Base-by-base conservation (phyloP, 2,329 filamentous ascomycete genomes). In the Colletotrichum sp. region DNA sequence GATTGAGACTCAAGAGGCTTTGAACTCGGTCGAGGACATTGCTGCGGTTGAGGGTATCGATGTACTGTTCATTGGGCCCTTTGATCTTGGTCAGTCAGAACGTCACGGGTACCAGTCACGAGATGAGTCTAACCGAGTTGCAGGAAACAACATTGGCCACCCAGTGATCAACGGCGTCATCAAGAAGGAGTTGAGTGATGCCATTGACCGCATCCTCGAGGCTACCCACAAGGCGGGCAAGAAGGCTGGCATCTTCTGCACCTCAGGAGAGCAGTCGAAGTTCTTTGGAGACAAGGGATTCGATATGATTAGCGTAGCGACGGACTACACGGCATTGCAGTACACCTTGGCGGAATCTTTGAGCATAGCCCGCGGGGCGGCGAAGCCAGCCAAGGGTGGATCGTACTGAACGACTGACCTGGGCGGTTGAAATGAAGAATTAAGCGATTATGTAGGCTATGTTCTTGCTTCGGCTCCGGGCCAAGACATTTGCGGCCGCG, bases 1-100 rank as follows among this genome's bases (percentile, higher is more conserved):
- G 82, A 93, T 94, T 68, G 92, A 94, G 84, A 93, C 92, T 1
- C 85, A 86, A 76, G 92, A 93, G 81, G 92, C 92, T 1, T 84
- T 94, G 16, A 89, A 91, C 1, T 84, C 84, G 15, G 88, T 93
- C 2, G 91, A 93, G 39, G 90, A 89, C 64, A 94, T 94, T 81
- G 91, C 91, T 57, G 86, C 89, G 24, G 86, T 92, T 26, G 84
- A 90, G 5, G 91, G 91, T 5, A 86, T 94, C 26, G 92, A 94
- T 76, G 88, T 92, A 6, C 83, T 94, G 28, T 93, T 93, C 80
- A 88, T 94, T 63, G 92, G 92, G 0, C 92, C 92, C 3, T 93
- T 93, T 80, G 92, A 94, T 79, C 86, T 94, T 68, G 93, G 90
- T 79, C 77, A 60, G 78, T 9, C 24, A 15, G 15, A 32, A 21